Conservation (phyloP, 805 yeast genomes). For the Pichia exigua region DNA sequence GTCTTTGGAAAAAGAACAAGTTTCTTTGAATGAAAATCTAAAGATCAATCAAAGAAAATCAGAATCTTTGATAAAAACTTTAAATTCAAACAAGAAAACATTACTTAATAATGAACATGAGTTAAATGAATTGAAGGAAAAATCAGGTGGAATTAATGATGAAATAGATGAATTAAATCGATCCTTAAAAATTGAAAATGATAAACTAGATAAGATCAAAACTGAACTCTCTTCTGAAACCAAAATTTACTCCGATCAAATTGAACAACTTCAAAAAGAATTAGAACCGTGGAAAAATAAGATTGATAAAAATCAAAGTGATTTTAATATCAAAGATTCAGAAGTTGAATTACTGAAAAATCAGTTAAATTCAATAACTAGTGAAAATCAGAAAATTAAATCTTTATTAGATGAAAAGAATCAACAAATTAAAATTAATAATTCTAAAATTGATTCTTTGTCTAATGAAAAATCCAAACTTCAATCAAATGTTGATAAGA, state of each 20-base stretch:
- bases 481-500: constrained; percentile 46
- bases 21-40: constrained; percentile 67
- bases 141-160: constrained; percentile 34
- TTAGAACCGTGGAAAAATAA: constrained; percentile 79
- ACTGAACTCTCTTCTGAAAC: constrained; percentile 68
- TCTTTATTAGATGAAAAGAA: constrained; percentile 31
- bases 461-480: constrained; percentile 43
- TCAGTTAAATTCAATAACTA: constrained; percentile 35
- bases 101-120: constrained; percentile 39
- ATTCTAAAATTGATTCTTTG: constrained; percentile 37
- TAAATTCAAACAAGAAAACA: constrained; percentile 39
- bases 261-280: constrained; percentile 53
- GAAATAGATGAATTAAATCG: constrained; percentile 40
- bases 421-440: constrained; percentile 36
- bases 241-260: constrained; percentile 52
- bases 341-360: constrained; percentile 52
- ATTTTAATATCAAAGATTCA: constrained; percentile 55
- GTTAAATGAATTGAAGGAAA: constrained; percentile 37
- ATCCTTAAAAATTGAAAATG: constrained; percentile 45
- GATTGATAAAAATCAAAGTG: constrained; percentile 54
- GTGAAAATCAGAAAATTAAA: constrained; percentile 36
- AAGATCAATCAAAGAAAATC: constrained; percentile 56
- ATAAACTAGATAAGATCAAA: constrained; percentile 55
- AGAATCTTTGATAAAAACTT: constrained; percentile 49
- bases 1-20: constrained; percentile 48